These are phyloP conservation scores for Geranium brycei DNA, from an alignment of 345 rosid genomes.

Conservation along the genomic window DNA sequence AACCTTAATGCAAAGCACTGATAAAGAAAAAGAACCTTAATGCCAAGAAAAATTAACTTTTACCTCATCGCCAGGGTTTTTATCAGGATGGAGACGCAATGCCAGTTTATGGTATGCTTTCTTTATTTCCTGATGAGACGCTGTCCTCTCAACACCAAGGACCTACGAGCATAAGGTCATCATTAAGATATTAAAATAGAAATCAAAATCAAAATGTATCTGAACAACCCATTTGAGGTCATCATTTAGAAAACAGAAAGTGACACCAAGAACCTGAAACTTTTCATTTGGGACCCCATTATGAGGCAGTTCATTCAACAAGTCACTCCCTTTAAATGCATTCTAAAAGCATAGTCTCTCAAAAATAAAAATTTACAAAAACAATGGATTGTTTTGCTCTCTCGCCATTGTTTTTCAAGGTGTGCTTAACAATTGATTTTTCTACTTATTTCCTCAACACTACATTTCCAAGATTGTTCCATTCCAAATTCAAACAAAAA, in stretches of 20 bases:
- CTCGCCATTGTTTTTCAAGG: no score
- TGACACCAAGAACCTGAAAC: not conserved
- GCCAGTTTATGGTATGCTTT: slow-evolving; percentile 85
- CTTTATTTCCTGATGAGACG: slow-evolving; percentile 76
- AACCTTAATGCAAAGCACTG: not conserved
- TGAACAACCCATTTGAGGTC: no score
- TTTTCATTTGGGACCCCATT: not conserved
- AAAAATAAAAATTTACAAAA: no score
- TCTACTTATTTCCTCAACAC: no score
- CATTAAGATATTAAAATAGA: not conserved
- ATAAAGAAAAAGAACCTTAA: not conserved
- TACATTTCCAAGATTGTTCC: no score
- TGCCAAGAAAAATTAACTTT: not conserved
- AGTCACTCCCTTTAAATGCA: not conserved
- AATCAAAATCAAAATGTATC: not conserved
- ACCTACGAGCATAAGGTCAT: slow-evolving; percentile 29
- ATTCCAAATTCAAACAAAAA: no score
- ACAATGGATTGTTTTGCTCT: not conserved
- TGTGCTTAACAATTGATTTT: no score
- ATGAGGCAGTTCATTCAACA: not conserved
- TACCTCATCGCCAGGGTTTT: slow-evolving; percentile 83
- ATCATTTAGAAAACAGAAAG: no score
- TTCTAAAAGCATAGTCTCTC: not conserved
- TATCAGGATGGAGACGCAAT: slow-evolving; percentile 80
- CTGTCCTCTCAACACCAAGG: slow-evolving; percentile 59